Evolutionary conservation across 2,329 filamentous ascomycete genomes (phyloP), one percentile per base, ranked within the genome.

Genomic region (Onygenales sp.): DNA sequence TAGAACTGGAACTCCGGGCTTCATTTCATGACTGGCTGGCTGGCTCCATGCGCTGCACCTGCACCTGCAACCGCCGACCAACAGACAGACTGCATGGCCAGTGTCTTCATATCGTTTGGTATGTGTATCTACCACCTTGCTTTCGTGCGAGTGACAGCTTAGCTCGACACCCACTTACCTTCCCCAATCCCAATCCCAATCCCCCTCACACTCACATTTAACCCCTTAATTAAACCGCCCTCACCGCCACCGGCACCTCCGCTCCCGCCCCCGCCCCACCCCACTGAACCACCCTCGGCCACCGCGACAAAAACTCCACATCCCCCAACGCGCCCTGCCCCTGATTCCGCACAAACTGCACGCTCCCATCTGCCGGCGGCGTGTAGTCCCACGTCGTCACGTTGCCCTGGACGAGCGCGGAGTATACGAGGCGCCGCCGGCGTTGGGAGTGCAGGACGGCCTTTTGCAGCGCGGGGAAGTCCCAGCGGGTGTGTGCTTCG

Each of bases 311-410:
- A 11, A 67, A 56, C 50, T 73, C 70, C 13, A 72, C 67, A 49
- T 73, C 69, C 47, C 72, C 70, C 33, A 73, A 59, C 2, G 65
- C 62, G 3, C 69, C 69, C 63, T 70, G 68, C 59, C 70, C 67
- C 51, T 69, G 67, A 62, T 73, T 73, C 49, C 91, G 87, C 62
- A 96, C 94, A 70, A 92, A 94, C 70, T 87, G 87, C 60, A 56
- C 59, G 56, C 68, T 68, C 6, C 65, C 66, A 58, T 71, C 65
- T 48, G 74, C 62, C 51, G 78, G 72, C 0, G 89, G 89, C 71
- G 91, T 81, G 70, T 86, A 87, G 70, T 96, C 91, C 91, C 91
- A 96, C 65, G 83, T 81, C 40, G 87, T 86, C 61, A 88, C 89
- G 37, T 76, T 76, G 52, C 90, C 91, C 68, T 84, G 72, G 66